phyloP scores from a whole-genome alignment of 2,329 filamentous ascomycete species.

The Coniochaeta hoffmannii region DNA sequence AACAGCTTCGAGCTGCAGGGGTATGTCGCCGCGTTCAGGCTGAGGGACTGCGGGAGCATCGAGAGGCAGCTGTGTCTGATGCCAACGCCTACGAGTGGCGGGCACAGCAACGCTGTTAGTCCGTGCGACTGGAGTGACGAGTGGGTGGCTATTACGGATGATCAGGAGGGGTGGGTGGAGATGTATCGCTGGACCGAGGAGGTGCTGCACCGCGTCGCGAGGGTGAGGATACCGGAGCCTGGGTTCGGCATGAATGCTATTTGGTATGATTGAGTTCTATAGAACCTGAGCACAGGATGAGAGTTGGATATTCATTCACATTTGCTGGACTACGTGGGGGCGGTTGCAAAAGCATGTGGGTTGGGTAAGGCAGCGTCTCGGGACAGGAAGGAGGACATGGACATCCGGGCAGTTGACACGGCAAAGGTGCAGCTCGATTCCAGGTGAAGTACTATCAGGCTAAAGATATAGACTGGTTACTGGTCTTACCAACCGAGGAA shows the following conservation, averaged over 20 bases:
- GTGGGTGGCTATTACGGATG: constrained; percentile 84
- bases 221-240: constrained; percentile 72
- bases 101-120: constrained; percentile 81
- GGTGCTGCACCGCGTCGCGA: constrained; percentile 68
- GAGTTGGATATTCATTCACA: background rate
- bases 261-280: constrained; percentile 63
- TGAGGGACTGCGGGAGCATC: constrained; percentile 61
- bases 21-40: constrained; percentile 74
- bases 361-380: too few relatives aligned
- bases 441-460: too few relatives aligned
- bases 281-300: background rate
- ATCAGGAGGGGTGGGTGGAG: constrained; percentile 80
- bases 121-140: constrained; percentile 81
- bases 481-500: too few relatives aligned
- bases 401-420: too few relatives aligned
- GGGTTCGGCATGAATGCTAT: constrained; percentile 96
- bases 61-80: constrained; percentile 74
- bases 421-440: too few relatives aligned
- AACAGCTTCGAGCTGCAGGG: constrained; percentile 71
- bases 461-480: too few relatives aligned
- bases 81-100: constrained; percentile 79
- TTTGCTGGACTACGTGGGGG: too few relatives aligned
- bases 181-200: constrained; percentile 84
- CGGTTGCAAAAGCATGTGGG: too few relatives aligned
- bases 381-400: too few relatives aligned